Percentiles rank a stretch among this genome's conserved stretches.
phyloP scores from a whole-genome alignment of 495 filamentous ascomycete genomes.

The Usnea hakonensis region DNA sequence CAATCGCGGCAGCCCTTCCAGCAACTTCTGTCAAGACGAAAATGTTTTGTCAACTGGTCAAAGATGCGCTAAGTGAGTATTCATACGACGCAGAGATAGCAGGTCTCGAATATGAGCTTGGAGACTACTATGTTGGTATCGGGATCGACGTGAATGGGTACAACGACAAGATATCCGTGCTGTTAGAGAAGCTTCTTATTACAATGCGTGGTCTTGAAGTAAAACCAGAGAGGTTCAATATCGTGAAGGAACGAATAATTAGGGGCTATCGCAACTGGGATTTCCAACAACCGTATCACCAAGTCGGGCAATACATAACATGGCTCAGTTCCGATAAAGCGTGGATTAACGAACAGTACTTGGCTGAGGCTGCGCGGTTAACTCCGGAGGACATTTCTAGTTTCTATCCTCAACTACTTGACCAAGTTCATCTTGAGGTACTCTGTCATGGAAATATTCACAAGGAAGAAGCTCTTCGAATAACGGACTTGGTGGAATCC shows the following conservation, averaged over 20 bases:
- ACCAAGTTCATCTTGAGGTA: slow-evolving; percentile 80
- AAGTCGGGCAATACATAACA: slow-evolving; percentile 75
- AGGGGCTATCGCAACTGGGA: slow-evolving; percentile 78
- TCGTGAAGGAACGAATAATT: slow-evolving; percentile 79
- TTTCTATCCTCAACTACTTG: slow-evolving; percentile 75
- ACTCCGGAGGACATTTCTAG: slow-evolving; percentile 62
- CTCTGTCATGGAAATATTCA: slow-evolving; percentile 89
- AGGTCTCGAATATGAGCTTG: slow-evolving; percentile 76
- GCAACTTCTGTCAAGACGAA: slow-evolving; percentile 67
- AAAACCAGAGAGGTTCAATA: slow-evolving; percentile 74
- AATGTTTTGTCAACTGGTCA: slow-evolving; percentile 79
- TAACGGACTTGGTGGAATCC: slow-evolving; percentile 74
- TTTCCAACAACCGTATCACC: slow-evolving; percentile 78
- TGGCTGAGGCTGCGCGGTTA: slow-evolving; percentile 66
- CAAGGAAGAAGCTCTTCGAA: slow-evolving; percentile 85
- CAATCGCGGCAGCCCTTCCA: slow-evolving; percentile 67
- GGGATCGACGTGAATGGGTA: slow-evolving; percentile 80
- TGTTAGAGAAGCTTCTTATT: slow-evolving; percentile 82
- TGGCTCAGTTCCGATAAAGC: slow-evolving; percentile 71
- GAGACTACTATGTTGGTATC: slow-evolving; percentile 60
- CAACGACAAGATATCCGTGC: slow-evolving; percentile 88
- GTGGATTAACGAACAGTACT: slow-evolving; percentile 74
- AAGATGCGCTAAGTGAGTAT: slow-evolving; percentile 87
- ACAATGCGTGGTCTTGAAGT: slow-evolving; percentile 82
- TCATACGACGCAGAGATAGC: slow-evolving; percentile 95